Conservation (phyloP, 2,329 filamentous ascomycete genomes). For the Sporothrix dimorphospora region DNA sequence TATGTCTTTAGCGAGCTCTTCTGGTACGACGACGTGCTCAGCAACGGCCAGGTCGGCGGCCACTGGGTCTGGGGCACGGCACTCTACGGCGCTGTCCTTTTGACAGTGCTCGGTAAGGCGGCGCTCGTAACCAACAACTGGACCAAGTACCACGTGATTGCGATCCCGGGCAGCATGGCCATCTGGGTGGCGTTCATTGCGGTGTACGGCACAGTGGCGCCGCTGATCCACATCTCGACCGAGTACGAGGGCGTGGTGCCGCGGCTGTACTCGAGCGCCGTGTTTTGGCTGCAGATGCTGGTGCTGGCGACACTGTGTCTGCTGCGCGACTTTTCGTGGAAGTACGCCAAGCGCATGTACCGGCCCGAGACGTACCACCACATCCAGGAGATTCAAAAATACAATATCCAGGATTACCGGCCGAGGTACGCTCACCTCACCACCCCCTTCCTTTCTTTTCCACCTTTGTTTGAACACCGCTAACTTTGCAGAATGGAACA, state of each 20-base stretch:
- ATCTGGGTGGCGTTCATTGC: slow-evolving; percentile 93
- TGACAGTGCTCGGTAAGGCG: slow-evolving; percentile 92
- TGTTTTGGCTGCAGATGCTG: slow-evolving; percentile 91
- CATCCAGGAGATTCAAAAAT: slow-evolving; percentile 99
- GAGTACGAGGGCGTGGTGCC: slow-evolving; percentile 88
- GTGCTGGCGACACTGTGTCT: slow-evolving; percentile 81
- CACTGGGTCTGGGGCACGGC: slow-evolving; percentile 98
- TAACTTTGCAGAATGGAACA: slow-evolving; percentile 99
- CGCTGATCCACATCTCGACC: slow-evolving; percentile 75
- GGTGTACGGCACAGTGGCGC: slow-evolving; percentile 82
- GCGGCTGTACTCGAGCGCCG: slow-evolving; percentile 74
- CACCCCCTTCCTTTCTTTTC: neutral
- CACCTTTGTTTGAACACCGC: too few relatives aligned
- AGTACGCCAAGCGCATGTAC: slow-evolving; percentile 98
- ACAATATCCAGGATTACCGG: slow-evolving; percentile 98
- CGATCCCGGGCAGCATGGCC: slow-evolving; percentile 89
- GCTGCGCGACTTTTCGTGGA: slow-evolving; percentile 89
- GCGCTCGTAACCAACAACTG: slow-evolving; percentile 95
- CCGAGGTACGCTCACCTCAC: slow-evolving; percentile 79
- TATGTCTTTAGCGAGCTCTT: slow-evolving; percentile 84
- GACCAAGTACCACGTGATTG: slow-evolving; percentile 97
- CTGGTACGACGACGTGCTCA: slow-evolving; percentile 77
- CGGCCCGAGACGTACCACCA: slow-evolving; percentile 94
- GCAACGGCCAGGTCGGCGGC: slow-evolving; percentile 79
- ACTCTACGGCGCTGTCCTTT: slow-evolving; percentile 91